These are phyloP conservation scores for Vinca minor DNA, from an alignment of 257 asterid species.

Conservation along the genomic window DNA sequence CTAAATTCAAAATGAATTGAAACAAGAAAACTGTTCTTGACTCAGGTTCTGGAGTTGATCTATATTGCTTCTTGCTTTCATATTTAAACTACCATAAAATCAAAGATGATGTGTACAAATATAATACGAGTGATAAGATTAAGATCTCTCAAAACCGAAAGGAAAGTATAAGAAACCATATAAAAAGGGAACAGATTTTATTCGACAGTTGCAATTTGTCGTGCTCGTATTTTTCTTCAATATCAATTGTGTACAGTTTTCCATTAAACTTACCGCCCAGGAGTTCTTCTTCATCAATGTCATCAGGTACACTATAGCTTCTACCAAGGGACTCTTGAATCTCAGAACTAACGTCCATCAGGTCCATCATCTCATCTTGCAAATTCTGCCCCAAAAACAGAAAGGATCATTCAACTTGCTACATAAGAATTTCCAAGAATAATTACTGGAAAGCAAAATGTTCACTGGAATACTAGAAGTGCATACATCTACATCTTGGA, in stretches of 20 bases:
- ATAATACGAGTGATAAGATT: background rate
- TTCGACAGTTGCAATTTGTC: background rate
- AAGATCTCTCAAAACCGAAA: background rate
- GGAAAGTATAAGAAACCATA: background rate
- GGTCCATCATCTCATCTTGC: conserved; percentile 99
- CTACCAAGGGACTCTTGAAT: conserved; percentile 96
- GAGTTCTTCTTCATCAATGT: conserved; percentile 92
- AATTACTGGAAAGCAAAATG: background rate
- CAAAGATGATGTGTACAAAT: background rate
- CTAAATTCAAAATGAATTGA: background rate
- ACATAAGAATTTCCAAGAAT: background rate
- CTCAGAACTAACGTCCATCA: conserved; percentile 96
- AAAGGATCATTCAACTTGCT: background rate
- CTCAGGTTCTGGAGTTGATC: background rate
- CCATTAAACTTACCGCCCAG: conserved; percentile 63
- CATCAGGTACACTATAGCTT: conserved; percentile 93
- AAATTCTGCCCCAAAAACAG: conserved; percentile 45
- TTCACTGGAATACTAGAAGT: conserved; percentile 2
- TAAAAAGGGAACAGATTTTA: background rate
- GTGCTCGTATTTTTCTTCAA: background rate
- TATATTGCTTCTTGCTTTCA: background rate
- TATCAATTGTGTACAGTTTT: background rate
- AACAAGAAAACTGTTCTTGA: background rate
- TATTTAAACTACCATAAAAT: background rate
- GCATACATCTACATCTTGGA: conserved; percentile 92